These are phyloP conservation scores for Ceratocystis variospora DNA, from an alignment of 2,329 filamentous ascomycete genomes.

Conservation along the genomic window DNA sequence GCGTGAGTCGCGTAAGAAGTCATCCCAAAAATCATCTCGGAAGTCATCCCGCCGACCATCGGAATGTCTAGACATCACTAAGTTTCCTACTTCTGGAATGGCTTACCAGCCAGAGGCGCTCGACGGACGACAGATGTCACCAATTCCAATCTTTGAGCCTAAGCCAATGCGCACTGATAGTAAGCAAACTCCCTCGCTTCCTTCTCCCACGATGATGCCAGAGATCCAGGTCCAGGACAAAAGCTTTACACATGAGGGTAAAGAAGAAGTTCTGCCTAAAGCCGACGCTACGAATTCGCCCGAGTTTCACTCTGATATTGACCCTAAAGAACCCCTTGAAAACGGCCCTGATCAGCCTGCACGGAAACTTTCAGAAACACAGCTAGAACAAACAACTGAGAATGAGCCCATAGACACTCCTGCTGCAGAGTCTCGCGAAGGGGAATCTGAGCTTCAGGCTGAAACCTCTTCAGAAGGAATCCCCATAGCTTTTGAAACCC, in stretches of 20 bases:
- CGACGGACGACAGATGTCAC: not conserved
- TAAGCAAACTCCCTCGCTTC: conserved; percentile 4
- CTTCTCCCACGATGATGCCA: not conserved
- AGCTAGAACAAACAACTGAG: not conserved
- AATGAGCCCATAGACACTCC: not conserved
- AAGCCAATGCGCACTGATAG: conserved; percentile 3
- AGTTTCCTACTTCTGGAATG: not conserved
- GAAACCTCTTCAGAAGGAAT: not conserved
- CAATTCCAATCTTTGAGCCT: not conserved
- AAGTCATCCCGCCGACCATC: conserved; percentile 10
- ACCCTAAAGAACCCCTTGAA: conserved; percentile 7
- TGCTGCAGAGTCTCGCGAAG: not conserved
- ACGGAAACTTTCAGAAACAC: not conserved
- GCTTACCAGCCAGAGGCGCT: not conserved
- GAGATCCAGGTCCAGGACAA: conserved; percentile 1
- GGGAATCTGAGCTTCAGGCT: not conserved
- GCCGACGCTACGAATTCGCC: not conserved
- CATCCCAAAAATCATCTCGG: conserved; percentile 12
- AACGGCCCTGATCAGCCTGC: not conserved
- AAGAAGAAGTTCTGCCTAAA: not conserved
- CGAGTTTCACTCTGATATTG: not conserved
- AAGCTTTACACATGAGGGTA: not conserved
- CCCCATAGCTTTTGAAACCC: not conserved
- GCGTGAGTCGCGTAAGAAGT: not conserved
- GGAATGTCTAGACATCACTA: conserved; percentile 1